A percentile compares a stretch with the other conserved stretches of the same genome.
These are phyloP conservation scores for Phytophthora podocarpi DNA, from an alignment of 352 stramenopile species.

Conservation along the genomic window DNA sequence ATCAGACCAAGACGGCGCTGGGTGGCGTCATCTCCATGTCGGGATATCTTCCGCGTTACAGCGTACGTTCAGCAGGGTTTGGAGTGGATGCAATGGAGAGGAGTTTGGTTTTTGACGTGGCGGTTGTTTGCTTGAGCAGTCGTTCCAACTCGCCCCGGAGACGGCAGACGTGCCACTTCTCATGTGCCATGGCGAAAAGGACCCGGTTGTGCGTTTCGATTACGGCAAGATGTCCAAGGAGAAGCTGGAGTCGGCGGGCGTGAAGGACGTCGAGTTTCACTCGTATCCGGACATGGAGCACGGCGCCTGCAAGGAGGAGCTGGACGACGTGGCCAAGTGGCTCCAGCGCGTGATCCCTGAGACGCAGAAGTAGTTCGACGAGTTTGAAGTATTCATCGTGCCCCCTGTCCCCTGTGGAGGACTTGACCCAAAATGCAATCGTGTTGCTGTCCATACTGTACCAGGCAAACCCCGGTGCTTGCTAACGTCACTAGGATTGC, in stretches of 20 bases:
- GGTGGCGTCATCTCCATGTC: conserved; percentile 76
- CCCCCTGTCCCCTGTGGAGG: too few species aligned
- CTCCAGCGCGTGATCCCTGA: conserved; percentile 58
- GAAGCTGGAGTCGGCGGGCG: conserved; percentile 54
- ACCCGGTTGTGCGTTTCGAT: conserved; percentile 67
- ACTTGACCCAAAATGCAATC: background rate
- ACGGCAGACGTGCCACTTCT: conserved; percentile 69
- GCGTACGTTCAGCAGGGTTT: conserved; percentile 24
- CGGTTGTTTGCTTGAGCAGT: conserved; percentile 21
- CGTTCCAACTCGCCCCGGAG: conserved; percentile 57
- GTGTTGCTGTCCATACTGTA: background rate
- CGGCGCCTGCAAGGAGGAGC: conserved; percentile 63
- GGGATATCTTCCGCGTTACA: conserved; percentile 69
- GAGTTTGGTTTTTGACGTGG: background rate
- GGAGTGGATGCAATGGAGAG: too few species aligned
- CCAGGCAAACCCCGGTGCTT: background rate
- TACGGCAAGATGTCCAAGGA: conserved; percentile 65
- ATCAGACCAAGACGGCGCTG: conserved; percentile 61
- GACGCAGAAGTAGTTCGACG: conserved; percentile 12
- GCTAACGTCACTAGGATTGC: background rate
- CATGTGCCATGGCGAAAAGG: conserved; percentile 79
- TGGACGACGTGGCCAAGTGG: conserved; percentile 70
- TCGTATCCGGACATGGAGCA: conserved; percentile 74
- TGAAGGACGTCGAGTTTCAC: conserved; percentile 68
- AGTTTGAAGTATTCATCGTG: too few species aligned